phyloP scores from a whole-genome alignment of 495 filamentous ascomycete species.

The Bombardia bombarda region DNA sequence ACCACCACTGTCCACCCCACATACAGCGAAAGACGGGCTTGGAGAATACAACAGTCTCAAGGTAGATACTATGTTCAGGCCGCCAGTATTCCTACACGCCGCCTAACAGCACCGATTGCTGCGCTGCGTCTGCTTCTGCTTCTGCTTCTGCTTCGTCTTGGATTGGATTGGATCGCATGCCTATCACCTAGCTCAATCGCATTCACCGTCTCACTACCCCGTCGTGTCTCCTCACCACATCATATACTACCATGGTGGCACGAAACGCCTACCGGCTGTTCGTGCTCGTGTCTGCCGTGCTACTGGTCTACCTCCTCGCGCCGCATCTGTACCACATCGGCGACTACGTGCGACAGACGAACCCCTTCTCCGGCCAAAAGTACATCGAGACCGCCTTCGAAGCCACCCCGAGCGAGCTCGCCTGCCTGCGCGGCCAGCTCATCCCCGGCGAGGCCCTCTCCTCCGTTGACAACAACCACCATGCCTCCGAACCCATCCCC shows the following conservation, averaged over 20 bases:
- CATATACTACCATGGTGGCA: background rate
- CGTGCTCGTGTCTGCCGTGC: constrained; percentile 14
- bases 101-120: too few species aligned
- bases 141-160: too few species aligned
- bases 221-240: too few species aligned
- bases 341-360: constrained; percentile 31
- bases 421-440: constrained; percentile 26
- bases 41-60: too few species aligned
- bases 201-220: too few species aligned
- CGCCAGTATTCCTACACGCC: too few species aligned
- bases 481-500: constrained; percentile 29
- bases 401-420: constrained; percentile 26
- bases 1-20: too few species aligned
- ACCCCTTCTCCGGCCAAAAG: constrained; percentile 33
- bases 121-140: too few species aligned
- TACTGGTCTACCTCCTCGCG: constrained; percentile 17
- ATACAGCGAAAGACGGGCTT: too few species aligned
- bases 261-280: constrained; percentile 8
- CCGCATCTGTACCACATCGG: constrained; percentile 24
- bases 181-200: too few species aligned
- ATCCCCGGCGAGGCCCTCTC: constrained; percentile 6
- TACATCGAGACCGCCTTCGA: constrained; percentile 31
- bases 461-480: background rate
- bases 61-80: too few species aligned
- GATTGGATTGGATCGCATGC: too few species aligned